Evolutionary conservation across 2,329 filamentous ascomycete species (phyloP).

Genomic region (Colletotrichum falcatum): DNA sequence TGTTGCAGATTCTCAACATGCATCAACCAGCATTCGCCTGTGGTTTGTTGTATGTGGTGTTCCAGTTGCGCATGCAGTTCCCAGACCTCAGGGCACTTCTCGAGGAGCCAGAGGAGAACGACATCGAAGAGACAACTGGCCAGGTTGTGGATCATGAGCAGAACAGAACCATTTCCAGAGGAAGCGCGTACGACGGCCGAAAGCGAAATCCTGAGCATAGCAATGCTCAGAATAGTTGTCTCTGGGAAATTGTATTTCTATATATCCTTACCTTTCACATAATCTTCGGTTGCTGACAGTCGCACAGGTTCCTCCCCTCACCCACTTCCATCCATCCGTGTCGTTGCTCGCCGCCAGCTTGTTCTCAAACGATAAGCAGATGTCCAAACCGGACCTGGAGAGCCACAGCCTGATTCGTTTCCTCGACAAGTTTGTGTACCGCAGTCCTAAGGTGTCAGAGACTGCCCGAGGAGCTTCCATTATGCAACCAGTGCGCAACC

Average conservation of each 20-base stretch:
- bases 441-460: slow-evolving; percentile 82
- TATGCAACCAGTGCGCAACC: slow-evolving; percentile 87
- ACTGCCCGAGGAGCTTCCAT: slow-evolving; percentile 84
- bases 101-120: slow-evolving; percentile 81
- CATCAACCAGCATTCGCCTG: slow-evolving; percentile 95
- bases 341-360: slow-evolving; percentile 83
- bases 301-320: slow-evolving; percentile 71
- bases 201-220: slow-evolving; percentile 93
- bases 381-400: slow-evolving; percentile 89
- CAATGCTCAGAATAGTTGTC: slow-evolving; percentile 90
- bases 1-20: slow-evolving; percentile 87
- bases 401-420: slow-evolving; percentile 95
- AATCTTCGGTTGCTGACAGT: not conserved
- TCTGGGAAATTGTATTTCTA: slow-evolving; percentile 85
- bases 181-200: slow-evolving; percentile 79
- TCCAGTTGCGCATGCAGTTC: slow-evolving; percentile 83
- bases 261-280: slow-evolving; percentile 15
- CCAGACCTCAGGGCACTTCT: slow-evolving; percentile 83
- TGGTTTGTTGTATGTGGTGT: slow-evolving; percentile 89
- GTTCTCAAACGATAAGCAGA: slow-evolving; percentile 75
- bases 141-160: slow-evolving; percentile 43
- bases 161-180: slow-evolving; percentile 43
- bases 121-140: slow-evolving; percentile 59
- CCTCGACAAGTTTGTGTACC: slow-evolving; percentile 98
- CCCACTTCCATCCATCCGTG: slow-evolving; percentile 94